These are phyloP conservation scores for Peronospora tabacina DNA, from an alignment of 352 stramenopile species.

Conservation along the genomic window DNA sequence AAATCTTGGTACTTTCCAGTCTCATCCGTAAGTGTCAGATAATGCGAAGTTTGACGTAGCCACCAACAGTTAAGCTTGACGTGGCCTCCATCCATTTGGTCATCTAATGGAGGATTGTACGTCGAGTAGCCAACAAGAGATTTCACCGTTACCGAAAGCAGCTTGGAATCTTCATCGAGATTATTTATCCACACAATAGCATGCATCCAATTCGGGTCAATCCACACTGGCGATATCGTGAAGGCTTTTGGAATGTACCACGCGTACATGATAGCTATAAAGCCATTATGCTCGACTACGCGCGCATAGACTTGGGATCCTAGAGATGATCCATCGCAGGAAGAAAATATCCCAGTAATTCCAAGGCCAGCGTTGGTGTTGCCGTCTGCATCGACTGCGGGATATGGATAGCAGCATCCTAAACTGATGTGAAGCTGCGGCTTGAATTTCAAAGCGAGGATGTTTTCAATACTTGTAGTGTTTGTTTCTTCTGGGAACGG, in stretches of 20 bases:
- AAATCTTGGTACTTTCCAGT: constrained; percentile 11
- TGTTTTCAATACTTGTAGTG: neutral
- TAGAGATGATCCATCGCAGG: too few species aligned
- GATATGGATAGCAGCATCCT: neutral
- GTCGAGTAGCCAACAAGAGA: neutral
- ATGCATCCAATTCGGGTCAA: neutral
- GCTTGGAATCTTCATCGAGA: neutral
- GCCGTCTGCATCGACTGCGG: too few species aligned
- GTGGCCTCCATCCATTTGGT: neutral
- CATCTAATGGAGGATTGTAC: neutral
- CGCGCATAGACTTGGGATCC: too few species aligned
- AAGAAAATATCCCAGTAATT: too few species aligned
- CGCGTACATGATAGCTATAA: too few species aligned
- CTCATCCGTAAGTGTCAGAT: constrained; percentile 5
- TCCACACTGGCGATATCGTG: neutral
- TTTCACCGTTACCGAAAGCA: neutral
- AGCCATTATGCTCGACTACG: too few species aligned
- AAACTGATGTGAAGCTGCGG: neutral
- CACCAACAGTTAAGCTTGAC: constrained; percentile 8
- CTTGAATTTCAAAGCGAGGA: neutral
- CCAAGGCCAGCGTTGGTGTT: too few species aligned
- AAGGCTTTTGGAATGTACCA: too few species aligned
- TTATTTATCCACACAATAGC: neutral
- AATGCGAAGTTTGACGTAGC: constrained; percentile 4
- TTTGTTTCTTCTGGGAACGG: neutral